phyloP scores from a whole-genome alignment of 1,139 yeast genomes.

The Yamadazyma siamensis region DNA sequence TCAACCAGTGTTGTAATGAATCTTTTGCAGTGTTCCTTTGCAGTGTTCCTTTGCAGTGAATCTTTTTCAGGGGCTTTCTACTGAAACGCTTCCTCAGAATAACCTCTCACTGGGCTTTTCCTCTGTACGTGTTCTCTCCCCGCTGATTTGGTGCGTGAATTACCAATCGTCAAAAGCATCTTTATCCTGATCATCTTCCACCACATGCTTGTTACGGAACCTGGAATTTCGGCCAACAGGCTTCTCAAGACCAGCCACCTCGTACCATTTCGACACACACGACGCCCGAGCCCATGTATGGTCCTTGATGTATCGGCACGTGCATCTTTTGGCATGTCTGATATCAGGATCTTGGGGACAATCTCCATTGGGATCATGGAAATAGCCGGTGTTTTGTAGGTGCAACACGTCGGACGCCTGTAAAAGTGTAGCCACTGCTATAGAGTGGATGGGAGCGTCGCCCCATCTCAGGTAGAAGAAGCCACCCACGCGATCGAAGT shows the following conservation, averaged over 20 bases:
- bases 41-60: no score
- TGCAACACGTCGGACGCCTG: slow-evolving; percentile 69
- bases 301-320: slow-evolving; percentile 21
- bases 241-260: slow-evolving; percentile 14
- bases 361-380: slow-evolving; percentile 71
- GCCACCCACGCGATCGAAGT: slow-evolving; percentile 68
- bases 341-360: slow-evolving; percentile 66
- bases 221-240: slow-evolving; percentile 10
- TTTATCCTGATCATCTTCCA: slow-evolving; percentile 8
- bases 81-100: no score
- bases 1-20: no score
- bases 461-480: slow-evolving; percentile 91
- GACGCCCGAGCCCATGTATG: slow-evolving; percentile 18
- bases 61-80: no score
- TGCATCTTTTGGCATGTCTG: slow-evolving; percentile 16
- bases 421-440: slow-evolving; percentile 72
- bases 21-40: no score
- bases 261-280: slow-evolving; percentile 21
- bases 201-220: slow-evolving; percentile 14
- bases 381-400: slow-evolving; percentile 83
- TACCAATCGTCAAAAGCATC: slow-evolving; percentile 10
- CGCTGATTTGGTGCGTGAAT: no score
- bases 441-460: slow-evolving; percentile 86
- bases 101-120: no score
- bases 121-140: no score